Percentiles rank a stretch among this genome's conserved stretches.
Evolutionary conservation across 2,329 filamentous ascomycete species (phyloP).

Genomic region (Ceratocystis smalleyi): DNA sequence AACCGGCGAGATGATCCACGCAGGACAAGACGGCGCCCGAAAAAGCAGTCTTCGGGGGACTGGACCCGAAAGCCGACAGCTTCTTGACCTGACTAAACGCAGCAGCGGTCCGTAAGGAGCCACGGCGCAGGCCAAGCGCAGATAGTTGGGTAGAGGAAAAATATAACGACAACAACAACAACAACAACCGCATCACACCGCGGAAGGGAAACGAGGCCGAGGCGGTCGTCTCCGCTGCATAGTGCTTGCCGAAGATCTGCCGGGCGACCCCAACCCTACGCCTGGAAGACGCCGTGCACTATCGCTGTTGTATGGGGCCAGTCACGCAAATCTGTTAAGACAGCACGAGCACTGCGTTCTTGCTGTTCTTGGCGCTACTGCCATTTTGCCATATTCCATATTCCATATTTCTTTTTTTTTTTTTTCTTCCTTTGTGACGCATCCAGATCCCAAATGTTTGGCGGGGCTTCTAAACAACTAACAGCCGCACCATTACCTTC

Average conservation of each 20-base stretch:
- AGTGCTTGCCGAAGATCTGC: not conserved
- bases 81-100: too few species aligned
- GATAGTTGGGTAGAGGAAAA: too few species aligned
- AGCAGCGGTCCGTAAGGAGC: not conserved
- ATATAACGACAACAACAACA: too few species aligned
- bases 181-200: too few species aligned
- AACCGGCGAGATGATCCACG: not conserved
- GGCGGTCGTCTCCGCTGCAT: too few species aligned
- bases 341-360: not conserved
- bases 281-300: not conserved
- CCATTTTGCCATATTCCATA: not conserved
- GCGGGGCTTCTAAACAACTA: conserved; percentile 8
- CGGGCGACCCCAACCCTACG: not conserved
- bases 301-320: not conserved
- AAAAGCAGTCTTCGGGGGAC: too few species aligned
- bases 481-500: not conserved
- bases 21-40: too few species aligned
- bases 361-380: not conserved
- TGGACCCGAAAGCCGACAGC: too few species aligned
- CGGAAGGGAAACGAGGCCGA: too few species aligned
- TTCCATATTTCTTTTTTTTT: conserved; percentile 7
- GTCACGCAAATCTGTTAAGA: not conserved
- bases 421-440: conserved; percentile 7
- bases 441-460: conserved; percentile 11
- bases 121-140: too few species aligned